A percentile compares a stretch with the other conserved stretches of the same genome.
These are phyloP conservation scores for Vitis cinerea DNA, from an alignment of 164 flowering plant genomes.

Conservation along the genomic window DNA sequence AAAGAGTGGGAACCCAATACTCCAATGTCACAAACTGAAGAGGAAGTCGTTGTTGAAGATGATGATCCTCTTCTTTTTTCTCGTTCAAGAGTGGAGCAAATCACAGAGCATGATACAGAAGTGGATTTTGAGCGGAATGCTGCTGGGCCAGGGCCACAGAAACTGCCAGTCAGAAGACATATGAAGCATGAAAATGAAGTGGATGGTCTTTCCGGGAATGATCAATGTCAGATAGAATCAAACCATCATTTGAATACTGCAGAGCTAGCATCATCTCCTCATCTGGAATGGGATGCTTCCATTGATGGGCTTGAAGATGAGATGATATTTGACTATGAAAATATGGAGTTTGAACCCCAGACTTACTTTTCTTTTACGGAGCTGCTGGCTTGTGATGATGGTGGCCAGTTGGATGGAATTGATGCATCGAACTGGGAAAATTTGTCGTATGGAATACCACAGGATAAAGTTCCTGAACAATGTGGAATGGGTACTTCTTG, in stretches of 20 bases:
- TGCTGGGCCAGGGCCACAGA: slow-evolving; percentile 39
- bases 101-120: slow-evolving; percentile 32
- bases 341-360: slow-evolving; percentile 90
- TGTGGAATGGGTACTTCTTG: slow-evolving; percentile 12
- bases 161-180: slow-evolving; percentile 77
- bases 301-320: slow-evolving; percentile 29
- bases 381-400: slow-evolving; percentile 67
- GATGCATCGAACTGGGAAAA: slow-evolving; percentile 33
- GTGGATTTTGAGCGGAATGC: slow-evolving; percentile 29
- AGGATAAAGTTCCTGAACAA: slow-evolving; percentile 21
- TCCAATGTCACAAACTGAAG: slow-evolving; percentile 31
- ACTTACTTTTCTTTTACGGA: slow-evolving; percentile 84
- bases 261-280: slow-evolving; percentile 26
- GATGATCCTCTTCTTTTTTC: slow-evolving; percentile 63
- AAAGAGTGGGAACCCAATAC: slow-evolving; percentile 25
- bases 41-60: slow-evolving; percentile 22
- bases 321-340: slow-evolving; percentile 40
- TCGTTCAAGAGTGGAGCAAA: slow-evolving; percentile 50
- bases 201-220: slow-evolving; percentile 20
- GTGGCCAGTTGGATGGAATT: slow-evolving; percentile 28
- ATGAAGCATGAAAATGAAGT: slow-evolving; percentile 45
- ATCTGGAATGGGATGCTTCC: slow-evolving; percentile 42
- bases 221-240: slow-evolving; percentile 20
- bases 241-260: slow-evolving; percentile 4
- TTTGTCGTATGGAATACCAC: slow-evolving; percentile 12